Conservation (phyloP, 148 eudicot genomes). For the Fallopia convolvulus region DNA sequence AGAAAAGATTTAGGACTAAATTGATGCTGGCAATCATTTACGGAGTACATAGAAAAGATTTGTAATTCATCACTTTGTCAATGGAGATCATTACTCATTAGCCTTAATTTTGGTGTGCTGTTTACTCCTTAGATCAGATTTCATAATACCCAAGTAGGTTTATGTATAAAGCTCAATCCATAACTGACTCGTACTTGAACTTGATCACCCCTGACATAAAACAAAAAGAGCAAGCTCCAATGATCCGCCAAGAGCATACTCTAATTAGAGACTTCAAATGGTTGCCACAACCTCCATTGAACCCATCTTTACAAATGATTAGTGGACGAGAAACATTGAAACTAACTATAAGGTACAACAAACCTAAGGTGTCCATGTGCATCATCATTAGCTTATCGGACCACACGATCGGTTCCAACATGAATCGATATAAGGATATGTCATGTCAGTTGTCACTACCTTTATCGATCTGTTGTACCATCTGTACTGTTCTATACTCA, state of each 20-base stretch:
- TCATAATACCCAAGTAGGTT: background rate
- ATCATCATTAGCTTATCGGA: background rate
- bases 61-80: too few species aligned
- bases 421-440: background rate
- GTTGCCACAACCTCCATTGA: background rate
- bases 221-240: too few species aligned
- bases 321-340: background rate
- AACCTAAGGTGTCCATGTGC: background rate
- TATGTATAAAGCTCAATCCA: background rate
- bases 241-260: too few species aligned
- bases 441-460: background rate
- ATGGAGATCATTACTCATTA: too few species aligned
- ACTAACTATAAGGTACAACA: background rate
- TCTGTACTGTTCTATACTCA: background rate
- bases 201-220: too few species aligned
- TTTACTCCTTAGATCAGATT: too few species aligned
- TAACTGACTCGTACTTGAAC: too few species aligned
- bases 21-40: too few species aligned
- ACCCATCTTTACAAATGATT: background rate
- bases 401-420: background rate
- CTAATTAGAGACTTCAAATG: too few species aligned
- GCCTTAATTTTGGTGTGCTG: too few species aligned
- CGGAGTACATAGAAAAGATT: too few species aligned
- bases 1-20: too few species aligned
- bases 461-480: background rate